Evolutionary conservation across 1,139 yeast genomes (phyloP).

Genomic region (Pichia sp.): DNA sequence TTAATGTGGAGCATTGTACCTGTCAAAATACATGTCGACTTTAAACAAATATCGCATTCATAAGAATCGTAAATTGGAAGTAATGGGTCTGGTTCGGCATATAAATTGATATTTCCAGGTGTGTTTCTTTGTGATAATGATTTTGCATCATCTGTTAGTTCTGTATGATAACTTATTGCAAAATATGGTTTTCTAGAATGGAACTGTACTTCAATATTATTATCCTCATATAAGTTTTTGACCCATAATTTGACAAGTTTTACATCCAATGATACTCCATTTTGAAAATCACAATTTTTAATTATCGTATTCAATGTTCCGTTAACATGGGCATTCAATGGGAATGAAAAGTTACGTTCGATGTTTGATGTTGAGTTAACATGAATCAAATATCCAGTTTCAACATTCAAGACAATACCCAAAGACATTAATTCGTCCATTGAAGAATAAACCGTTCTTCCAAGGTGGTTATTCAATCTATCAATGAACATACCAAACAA

Average conservation of each 20-base stretch:
- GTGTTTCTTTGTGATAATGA: background rate
- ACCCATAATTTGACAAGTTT: slow-evolving; percentile 5
- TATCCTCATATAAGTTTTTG: slow-evolving; percentile 6
- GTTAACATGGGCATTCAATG: slow-evolving; percentile 4
- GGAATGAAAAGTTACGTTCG: slow-evolving; percentile 6
- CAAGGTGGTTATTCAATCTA: slow-evolving; percentile 6
- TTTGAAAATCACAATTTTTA: slow-evolving; percentile 4
- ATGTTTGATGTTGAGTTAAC: slow-evolving; percentile 7
- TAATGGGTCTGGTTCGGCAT: slow-evolving; percentile 15
- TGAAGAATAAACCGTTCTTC: slow-evolving; percentile 11
- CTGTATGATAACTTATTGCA: slow-evolving; percentile 1
- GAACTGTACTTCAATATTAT: slow-evolving; percentile 1
- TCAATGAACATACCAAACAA: slow-evolving; percentile 3
- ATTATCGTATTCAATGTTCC: slow-evolving; percentile 4
- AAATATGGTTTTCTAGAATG: slow-evolving; percentile 3
- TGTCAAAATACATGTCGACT: background rate
- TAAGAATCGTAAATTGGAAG: slow-evolving; percentile 8
- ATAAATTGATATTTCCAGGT: slow-evolving; percentile 1
- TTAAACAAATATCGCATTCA: slow-evolving; percentile 16
- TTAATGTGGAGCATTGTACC: slow-evolving; percentile 10
- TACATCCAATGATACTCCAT: background rate
- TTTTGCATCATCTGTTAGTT: background rate
- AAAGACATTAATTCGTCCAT: slow-evolving; percentile 1
- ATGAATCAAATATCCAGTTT: slow-evolving; percentile 16
- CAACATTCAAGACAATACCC: slow-evolving; percentile 17